Conservation (phyloP, 2,329 filamentous ascomycete species). For the Hypoxylon sp. region DNA sequence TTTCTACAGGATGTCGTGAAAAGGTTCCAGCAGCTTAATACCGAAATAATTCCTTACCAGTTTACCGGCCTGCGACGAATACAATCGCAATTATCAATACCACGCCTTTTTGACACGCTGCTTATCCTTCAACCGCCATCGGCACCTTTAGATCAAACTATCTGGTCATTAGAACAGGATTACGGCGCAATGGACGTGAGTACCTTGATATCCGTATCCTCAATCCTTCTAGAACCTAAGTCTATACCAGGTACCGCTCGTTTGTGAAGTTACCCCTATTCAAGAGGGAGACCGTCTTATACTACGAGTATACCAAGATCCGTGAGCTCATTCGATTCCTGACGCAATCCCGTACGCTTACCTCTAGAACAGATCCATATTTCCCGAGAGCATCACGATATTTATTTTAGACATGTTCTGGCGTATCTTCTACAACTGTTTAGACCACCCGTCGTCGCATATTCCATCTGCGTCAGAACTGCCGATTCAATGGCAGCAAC, state of each 20-base stretch:
- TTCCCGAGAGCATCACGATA: slow-evolving; percentile 34
- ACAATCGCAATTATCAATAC: slow-evolving; percentile 58
- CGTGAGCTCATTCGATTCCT: slow-evolving; percentile 45
- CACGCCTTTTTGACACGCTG: slow-evolving; percentile 78
- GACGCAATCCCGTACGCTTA: slow-evolving; percentile 22
- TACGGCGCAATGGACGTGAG: slow-evolving; percentile 72
- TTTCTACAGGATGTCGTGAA: slow-evolving; percentile 66
- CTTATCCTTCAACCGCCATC: slow-evolving; percentile 77
- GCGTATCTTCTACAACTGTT: slow-evolving; percentile 37
- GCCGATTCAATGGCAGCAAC: slow-evolving; percentile 25
- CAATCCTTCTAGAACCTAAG: slow-evolving; percentile 27
- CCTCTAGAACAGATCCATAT: slow-evolving; percentile 30
- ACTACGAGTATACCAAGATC: slow-evolving; percentile 70
- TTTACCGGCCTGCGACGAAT: slow-evolving; percentile 78
- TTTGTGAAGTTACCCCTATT: slow-evolving; percentile 75
- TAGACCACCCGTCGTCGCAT: slow-evolving; percentile 45
- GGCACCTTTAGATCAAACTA: slow-evolving; percentile 60
- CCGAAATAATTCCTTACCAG: slow-evolving; percentile 71
- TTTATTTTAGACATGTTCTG: slow-evolving; percentile 43
- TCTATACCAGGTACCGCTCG: slow-evolving; percentile 66
- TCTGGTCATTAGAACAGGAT: slow-evolving; percentile 67
- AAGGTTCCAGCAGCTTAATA: slow-evolving; percentile 67
- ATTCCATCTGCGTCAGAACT: slow-evolving; percentile 31
- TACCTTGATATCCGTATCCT: slow-evolving; percentile 4
- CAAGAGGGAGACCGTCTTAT: slow-evolving; percentile 58